Evolutionary conservation across 768 basidiomycete genomes (phyloP).

Genomic region (Leccinum subgranulosum): DNA sequence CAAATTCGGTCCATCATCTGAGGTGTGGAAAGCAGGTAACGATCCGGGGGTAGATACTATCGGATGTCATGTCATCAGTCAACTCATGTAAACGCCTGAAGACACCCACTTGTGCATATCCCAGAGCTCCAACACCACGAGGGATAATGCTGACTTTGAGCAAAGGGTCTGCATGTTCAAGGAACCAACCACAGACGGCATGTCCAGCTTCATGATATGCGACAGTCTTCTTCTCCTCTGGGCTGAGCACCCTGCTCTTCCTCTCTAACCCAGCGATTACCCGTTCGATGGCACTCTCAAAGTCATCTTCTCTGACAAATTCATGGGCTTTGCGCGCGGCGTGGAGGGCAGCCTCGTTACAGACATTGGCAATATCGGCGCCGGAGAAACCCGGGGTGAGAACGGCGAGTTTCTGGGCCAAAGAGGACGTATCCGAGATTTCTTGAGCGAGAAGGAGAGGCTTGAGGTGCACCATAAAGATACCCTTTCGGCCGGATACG

Average conservation of each 20-base stretch:
- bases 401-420: constrained; percentile 92
- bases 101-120: constrained; percentile 82
- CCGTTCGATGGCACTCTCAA: constrained; percentile 96
- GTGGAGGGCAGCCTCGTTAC: constrained; percentile 95
- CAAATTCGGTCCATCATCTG: constrained; percentile 95
- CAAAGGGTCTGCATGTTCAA: constrained; percentile 95
- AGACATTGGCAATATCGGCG: constrained; percentile 98
- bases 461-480: constrained; percentile 87
- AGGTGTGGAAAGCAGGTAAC: constrained; percentile 91
- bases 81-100: neutral
- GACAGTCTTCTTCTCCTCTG: constrained; percentile 97
- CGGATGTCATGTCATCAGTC: constrained; percentile 5
- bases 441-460: constrained; percentile 69
- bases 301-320: constrained; percentile 76
- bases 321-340: constrained; percentile 86
- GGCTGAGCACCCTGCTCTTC: constrained; percentile 89
- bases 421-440: constrained; percentile 46
- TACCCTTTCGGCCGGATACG: constrained; percentile 89
- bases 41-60: constrained; percentile 92
- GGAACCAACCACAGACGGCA: constrained; percentile 97
- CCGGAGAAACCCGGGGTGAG: constrained; percentile 98
- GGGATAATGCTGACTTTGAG: constrained; percentile 99
- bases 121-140: constrained; percentile 90
- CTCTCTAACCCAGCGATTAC: constrained; percentile 97
- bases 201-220: constrained; percentile 99